These are phyloP conservation scores for Neolentinus lepideus DNA, from an alignment of 1,284 basidiomycete species.

Conservation along the genomic window DNA sequence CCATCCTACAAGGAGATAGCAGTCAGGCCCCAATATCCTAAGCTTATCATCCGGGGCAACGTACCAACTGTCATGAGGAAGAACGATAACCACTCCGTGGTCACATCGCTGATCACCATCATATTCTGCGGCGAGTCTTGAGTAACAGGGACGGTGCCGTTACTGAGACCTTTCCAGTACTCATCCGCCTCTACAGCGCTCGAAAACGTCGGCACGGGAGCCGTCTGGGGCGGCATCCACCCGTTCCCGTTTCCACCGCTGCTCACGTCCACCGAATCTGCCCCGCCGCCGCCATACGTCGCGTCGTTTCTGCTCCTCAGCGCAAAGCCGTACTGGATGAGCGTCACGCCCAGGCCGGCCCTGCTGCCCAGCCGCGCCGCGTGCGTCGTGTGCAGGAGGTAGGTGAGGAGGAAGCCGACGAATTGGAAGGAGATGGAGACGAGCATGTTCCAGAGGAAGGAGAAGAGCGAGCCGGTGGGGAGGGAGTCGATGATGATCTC, in stretches of 20 bases:
- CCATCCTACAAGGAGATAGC: constrained; percentile 54
- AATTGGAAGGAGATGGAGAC: constrained; percentile 97
- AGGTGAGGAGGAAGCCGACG: constrained; percentile 92
- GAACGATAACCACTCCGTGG: constrained; percentile 87
- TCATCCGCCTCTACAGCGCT: constrained; percentile 44
- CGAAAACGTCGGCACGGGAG: constrained; percentile 27
- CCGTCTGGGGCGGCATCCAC: constrained; percentile 5
- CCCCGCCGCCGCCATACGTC: not conserved
- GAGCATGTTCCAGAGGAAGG: constrained; percentile 89
- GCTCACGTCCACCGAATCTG: constrained; percentile 13
- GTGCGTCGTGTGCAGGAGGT: constrained; percentile 91
- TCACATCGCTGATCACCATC: constrained; percentile 34
- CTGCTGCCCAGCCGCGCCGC: constrained; percentile 93
- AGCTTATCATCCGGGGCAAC: constrained; percentile 14
- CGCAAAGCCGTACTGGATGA: constrained; percentile 94
- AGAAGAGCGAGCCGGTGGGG: constrained; percentile 76
- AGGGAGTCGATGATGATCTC: constrained; percentile 74
- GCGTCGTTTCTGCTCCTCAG: constrained; percentile 40
- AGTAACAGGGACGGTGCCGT: constrained; percentile 11
- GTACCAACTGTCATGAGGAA: constrained; percentile 86
- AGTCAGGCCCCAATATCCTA: not conserved
- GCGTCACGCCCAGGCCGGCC: constrained; percentile 90
- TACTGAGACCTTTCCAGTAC: constrained; percentile 29
- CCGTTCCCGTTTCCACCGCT: constrained; percentile 19
- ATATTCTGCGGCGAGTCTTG: constrained; percentile 8